Percentiles rank a stretch among this genome's conserved stretches.
phyloP scores from a whole-genome alignment of 495 filamentous ascomycete species.

The Margaritispora aquatica region DNA sequence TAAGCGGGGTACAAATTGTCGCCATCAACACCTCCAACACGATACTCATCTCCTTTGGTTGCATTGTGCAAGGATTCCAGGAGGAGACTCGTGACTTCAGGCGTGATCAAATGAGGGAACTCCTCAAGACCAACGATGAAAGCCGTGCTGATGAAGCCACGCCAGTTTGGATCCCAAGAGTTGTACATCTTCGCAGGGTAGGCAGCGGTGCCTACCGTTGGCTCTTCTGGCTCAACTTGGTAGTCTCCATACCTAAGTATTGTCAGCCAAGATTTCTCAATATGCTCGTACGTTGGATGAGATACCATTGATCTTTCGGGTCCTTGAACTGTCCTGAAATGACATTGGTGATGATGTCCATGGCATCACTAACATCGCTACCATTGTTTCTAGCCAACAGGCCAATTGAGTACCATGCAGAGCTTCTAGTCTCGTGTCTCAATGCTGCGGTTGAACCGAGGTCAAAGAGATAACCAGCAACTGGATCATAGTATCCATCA shows the following conservation, averaged over 20 bases:
- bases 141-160: constrained; percentile 36
- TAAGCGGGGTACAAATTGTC: constrained; percentile 40
- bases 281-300: no score
- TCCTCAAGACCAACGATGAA: constrained; percentile 35
- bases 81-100: constrained; percentile 25
- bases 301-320: constrained; percentile 25
- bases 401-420: constrained; percentile 35
- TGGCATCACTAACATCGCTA: constrained; percentile 29
- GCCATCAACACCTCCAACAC: constrained; percentile 37
- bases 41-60: constrained; percentile 34
- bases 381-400: constrained; percentile 32
- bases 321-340: constrained; percentile 34
- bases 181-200: constrained; percentile 31
- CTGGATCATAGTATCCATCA: constrained; percentile 26
- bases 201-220: constrained; percentile 28
- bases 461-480: constrained; percentile 18
- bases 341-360: constrained; percentile 34
- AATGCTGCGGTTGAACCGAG: constrained; percentile 13
- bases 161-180: constrained; percentile 38
- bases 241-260: constrained; percentile 30
- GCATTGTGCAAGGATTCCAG: constrained; percentile 30
- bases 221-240: constrained; percentile 32
- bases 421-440: constrained; percentile 31
- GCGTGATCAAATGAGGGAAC: constrained; percentile 28
- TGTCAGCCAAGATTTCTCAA: no score